Percentiles rank a stretch among this genome's conserved stretches.
These are phyloP conservation scores for Basipetospora chlamydospora DNA, from an alignment of 2,329 filamentous ascomycete species.

Conservation along the genomic window DNA sequence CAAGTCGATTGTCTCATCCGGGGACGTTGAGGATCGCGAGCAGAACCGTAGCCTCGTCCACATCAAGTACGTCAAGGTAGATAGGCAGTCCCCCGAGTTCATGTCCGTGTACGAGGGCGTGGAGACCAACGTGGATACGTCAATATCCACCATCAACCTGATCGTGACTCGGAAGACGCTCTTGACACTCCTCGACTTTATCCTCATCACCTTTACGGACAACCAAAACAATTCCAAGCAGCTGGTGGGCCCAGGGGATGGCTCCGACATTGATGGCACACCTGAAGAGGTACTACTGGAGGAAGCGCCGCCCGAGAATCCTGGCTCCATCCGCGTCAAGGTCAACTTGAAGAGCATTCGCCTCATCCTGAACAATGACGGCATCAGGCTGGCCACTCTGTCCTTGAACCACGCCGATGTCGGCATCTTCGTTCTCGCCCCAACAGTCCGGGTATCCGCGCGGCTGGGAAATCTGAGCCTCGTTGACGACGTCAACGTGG, in stretches of 20 bases:
- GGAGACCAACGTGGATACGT: constrained; percentile 81
- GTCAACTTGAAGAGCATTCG: constrained; percentile 87
- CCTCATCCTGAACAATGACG: constrained; percentile 93
- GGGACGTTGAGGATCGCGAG: constrained; percentile 54
- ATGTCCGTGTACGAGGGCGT: constrained; percentile 83
- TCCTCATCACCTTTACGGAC: constrained; percentile 77
- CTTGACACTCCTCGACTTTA: constrained; percentile 83
- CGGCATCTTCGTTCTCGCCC: constrained; percentile 73
- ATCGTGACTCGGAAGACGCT: constrained; percentile 88
- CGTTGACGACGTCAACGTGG: constrained; percentile 86
- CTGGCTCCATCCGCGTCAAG: constrained; percentile 80
- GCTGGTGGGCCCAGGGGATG: constrained; percentile 6
- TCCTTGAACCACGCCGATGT: constrained; percentile 88
- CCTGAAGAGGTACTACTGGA: constrained; percentile 20
- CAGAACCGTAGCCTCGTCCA: constrained; percentile 71
- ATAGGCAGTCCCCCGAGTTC: constrained; percentile 83
- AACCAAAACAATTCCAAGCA: constrained; percentile 23
- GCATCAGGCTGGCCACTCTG: constrained; percentile 81
- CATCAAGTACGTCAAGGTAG: constrained; percentile 82
- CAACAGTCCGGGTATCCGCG: constrained; percentile 75
- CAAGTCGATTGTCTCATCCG: constrained; percentile 91
- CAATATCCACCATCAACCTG: constrained; percentile 89
- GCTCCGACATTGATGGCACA: constrained; percentile 25
- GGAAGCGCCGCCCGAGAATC: constrained; percentile 19
- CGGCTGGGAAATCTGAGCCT: constrained; percentile 77